Base-by-base conservation (phyloP, 169 alveolate species). In the Eimeria maxima region DNA sequence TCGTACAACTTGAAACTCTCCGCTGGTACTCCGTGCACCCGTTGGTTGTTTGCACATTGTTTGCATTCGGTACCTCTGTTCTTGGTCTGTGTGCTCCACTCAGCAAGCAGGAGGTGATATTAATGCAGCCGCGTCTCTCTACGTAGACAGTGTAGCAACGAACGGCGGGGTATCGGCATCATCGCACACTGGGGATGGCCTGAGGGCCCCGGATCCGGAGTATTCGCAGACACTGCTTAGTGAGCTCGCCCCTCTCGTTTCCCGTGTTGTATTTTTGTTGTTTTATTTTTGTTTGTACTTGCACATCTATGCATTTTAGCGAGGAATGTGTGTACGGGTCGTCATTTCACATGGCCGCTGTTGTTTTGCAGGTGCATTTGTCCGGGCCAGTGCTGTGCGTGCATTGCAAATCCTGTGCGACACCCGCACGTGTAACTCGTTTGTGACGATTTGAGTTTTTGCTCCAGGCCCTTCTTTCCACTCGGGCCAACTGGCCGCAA, bases 191-290 rank as follows among this genome's bases (percentile, higher is more conserved):
- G 87, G 27, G 33, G 90, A 81, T n/a, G 90, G 60, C 8, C 47
- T 81, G 50, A 81, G 90, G 71, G 90, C 90, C 74, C 90, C 90
- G 29, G 90, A 81, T 53, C 90, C 90, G 18, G 73, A 81, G 45
- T 81, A 81, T 27, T 38, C 90, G n/a, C 90, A 81, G n/a, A 81
- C 90, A 27, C 90, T 81, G 33, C 71, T 81, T n/a, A 53, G 90
- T 81, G 71, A 42, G 90, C 27, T 47, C 33, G 8, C 88, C 53
- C 27, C 6, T 53, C 44, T 50, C n/a, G 74, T 81, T 14, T 18
- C 22, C 7, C 3, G 13, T 44, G 45, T 44, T 44, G 65, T 44
- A 78, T 78, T 6, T 13, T 74, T 50, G 57, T 11, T 50, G 57
- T 11, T 8, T 13, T 57, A 18, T 57, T 13, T 57, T 16, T 57